These are phyloP conservation scores for Cicer bijugum DNA, from an alignment of 306 rosid genomes.

Conservation along the genomic window DNA sequence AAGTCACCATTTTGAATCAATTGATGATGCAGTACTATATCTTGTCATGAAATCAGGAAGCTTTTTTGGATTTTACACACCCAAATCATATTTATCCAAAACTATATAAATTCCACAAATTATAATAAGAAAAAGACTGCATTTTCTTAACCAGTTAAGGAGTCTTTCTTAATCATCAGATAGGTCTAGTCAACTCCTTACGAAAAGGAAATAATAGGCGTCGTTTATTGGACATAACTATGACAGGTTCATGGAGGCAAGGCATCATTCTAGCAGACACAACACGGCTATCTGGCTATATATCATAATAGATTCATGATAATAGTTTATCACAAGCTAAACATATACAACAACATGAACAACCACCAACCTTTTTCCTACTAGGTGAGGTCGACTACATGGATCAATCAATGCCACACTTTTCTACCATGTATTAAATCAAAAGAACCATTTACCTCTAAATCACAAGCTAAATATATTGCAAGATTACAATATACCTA, in stretches of 20 bases:
- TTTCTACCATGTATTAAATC: neutral
- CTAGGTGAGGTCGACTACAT: neutral
- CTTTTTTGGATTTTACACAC: neutral
- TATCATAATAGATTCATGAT: neutral
- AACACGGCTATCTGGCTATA: neutral
- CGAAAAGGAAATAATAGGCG: neutral
- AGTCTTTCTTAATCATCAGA: conserved; percentile 3
- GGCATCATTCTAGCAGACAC: conserved; percentile 7
- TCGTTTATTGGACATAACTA: neutral
- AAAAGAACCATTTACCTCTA: neutral
- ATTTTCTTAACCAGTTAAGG: conserved; percentile 5
- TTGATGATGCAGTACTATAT: conserved; percentile 8
- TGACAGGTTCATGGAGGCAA: conserved; percentile 17
- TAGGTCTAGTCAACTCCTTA: neutral
- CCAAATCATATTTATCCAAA: neutral
- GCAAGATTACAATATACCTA: conserved; percentile 18
- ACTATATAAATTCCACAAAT: conserved; percentile 1
- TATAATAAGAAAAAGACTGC: neutral
- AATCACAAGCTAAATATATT: conserved; percentile 23
- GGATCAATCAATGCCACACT: neutral
- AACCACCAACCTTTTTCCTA: neutral
- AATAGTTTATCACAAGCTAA: conserved; percentile 32
- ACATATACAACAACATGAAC: conserved; percentile 2
- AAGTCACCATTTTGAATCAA: conserved; percentile 15
- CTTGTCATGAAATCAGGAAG: neutral